Conservation (phyloP, 163 green algal genomes). For the Trebouxiophyceae sp. region DNA sequence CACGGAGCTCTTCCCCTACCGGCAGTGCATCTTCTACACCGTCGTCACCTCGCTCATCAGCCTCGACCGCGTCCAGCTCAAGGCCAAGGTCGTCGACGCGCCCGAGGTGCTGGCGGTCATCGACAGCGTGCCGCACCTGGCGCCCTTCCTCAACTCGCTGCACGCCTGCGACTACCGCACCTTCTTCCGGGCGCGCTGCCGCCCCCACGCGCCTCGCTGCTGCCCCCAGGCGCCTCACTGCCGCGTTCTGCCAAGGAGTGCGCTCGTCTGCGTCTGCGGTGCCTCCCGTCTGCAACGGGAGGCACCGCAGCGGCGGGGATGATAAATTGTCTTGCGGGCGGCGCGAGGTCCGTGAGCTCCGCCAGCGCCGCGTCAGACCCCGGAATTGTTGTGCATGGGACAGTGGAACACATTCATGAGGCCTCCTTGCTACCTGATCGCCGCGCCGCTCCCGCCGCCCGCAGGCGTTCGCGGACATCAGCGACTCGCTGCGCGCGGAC, state of each 20-base stretch:
- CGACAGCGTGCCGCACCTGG: constrained; percentile 68
- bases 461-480: constrained; percentile 74
- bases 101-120: constrained; percentile 95
- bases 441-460: neutral
- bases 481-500: constrained; percentile 66
- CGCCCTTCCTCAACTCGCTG: constrained; percentile 76
- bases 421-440: no score
- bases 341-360: no score
- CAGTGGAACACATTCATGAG: no score
- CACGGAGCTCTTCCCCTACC: constrained; percentile 88
- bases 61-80: constrained; percentile 60
- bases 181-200: constrained; percentile 73
- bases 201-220: neutral
- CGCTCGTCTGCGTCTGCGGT: no score
- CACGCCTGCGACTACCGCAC: constrained; percentile 86
- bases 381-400: no score
- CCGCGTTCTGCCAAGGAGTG: no score
- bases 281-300: no score
- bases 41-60: constrained; percentile 70
- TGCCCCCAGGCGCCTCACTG: no score
- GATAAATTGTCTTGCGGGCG: no score
- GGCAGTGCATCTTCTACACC: constrained; percentile 86
- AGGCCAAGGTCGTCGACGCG: constrained; percentile 77
- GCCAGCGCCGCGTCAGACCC: no score
- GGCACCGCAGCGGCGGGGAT: no score